Evolutionary conservation across 202 grass and related monocot genomes (phyloP).

Genomic region (Bolboschoenoplectus hybrid): DNA sequence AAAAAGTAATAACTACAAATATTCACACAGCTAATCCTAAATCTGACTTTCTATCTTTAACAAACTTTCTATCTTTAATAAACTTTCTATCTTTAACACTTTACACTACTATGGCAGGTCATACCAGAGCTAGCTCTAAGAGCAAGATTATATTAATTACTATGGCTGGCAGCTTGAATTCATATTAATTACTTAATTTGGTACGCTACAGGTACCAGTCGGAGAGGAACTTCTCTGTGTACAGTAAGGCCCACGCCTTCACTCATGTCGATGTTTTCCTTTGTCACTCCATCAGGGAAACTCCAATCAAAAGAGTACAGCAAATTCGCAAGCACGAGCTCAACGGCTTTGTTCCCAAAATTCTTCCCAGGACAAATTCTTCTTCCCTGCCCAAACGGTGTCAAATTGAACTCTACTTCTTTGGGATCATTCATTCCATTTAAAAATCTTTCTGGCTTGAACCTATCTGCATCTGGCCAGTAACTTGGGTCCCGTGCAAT

Average conservation of each 20-base stretch:
- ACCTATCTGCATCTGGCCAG: constrained; percentile 43
- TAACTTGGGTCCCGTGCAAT: constrained; percentile 28
- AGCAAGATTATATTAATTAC: not conserved
- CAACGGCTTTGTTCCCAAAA: constrained; percentile 12
- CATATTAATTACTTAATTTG: not conserved
- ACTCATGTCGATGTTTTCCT: constrained; percentile 41
- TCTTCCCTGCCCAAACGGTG: constrained; percentile 50
- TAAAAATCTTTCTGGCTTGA: constrained; percentile 43
- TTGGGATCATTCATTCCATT: constrained; percentile 3
- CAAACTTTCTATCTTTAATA: no score
- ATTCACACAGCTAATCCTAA: no score
- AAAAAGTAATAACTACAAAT: no score
- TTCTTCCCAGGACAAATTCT: constrained; percentile 42
- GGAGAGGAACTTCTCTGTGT: constrained; percentile 24
- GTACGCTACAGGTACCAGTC: not conserved
- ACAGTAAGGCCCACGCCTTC: constrained; percentile 29
- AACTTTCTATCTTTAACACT: not conserved
- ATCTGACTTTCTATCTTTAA: no score
- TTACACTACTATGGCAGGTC: not conserved
- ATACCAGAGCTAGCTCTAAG: not conserved
- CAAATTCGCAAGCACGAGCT: constrained; percentile 36
- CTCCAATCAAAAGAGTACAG: constrained; percentile 39
- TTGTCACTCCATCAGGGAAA: constrained; percentile 29
- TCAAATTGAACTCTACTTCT: constrained; percentile 34
- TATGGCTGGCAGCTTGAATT: not conserved